Evolutionary conservation across 257 asterid genomes (phyloP).

Genomic region (Cruciata laevipes): DNA sequence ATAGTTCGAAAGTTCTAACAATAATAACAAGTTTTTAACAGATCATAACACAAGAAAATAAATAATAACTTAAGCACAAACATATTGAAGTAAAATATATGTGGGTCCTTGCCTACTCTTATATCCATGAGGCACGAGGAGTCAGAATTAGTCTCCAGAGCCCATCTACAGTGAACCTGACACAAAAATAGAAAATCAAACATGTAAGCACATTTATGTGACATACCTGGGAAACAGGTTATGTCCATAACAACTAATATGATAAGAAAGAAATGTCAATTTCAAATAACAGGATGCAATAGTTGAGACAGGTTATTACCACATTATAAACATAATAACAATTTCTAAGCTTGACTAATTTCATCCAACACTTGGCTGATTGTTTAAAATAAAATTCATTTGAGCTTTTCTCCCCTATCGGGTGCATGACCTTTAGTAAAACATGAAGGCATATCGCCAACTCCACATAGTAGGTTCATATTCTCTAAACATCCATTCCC

Average conservation of each 20-base stretch:
- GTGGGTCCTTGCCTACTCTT: conserved; percentile 56
- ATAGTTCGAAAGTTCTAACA: background rate
- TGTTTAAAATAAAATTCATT: background rate
- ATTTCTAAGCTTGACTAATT: background rate
- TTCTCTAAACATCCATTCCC: background rate
- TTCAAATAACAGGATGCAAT: background rate
- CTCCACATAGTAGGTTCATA: background rate
- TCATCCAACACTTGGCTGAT: background rate
- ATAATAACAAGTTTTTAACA: background rate
- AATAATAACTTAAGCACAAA: background rate
- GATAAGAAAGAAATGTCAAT: background rate
- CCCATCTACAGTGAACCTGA: conserved; percentile 83
- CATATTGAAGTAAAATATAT: background rate
- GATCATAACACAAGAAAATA: background rate
- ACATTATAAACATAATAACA: too few relatives aligned
- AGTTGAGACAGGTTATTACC: background rate
- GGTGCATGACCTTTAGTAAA: background rate
- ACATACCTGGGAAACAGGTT: background rate
- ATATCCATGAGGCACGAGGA: conserved; percentile 62
- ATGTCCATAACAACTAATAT: background rate
- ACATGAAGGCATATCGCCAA: background rate
- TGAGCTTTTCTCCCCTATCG: background rate
- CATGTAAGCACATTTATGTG: background rate
- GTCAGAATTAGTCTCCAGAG: conserved; percentile 47
- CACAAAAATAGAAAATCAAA: conserved; percentile 7